These are phyloP conservation scores for Coniochaeta sp. DNA, from an alignment of 2,329 filamentous ascomycete species.

Conservation along the genomic window DNA sequence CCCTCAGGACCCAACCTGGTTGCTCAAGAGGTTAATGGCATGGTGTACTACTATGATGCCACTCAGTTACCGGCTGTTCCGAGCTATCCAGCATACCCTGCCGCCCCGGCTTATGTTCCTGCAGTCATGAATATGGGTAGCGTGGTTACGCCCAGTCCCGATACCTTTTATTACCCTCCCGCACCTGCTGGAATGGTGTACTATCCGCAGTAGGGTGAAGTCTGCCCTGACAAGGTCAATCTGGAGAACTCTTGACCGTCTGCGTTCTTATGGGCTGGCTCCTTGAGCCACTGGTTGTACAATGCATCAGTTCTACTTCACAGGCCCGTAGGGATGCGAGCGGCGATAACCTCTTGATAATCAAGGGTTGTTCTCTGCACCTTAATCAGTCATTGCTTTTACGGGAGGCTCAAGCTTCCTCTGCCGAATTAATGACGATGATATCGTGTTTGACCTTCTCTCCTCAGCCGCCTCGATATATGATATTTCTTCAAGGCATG, in stretches of 20 bases:
- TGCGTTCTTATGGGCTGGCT: not conserved
- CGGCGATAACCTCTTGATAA: not conserved
- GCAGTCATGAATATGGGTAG: slow-evolving; percentile 60
- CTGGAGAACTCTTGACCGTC: not conserved
- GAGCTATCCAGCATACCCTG: slow-evolving; percentile 38
- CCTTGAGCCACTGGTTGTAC: not conserved
- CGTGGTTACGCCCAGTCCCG: slow-evolving; percentile 65
- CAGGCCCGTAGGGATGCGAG: not conserved
- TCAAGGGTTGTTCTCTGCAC: not conserved
- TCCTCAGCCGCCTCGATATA: not conserved
- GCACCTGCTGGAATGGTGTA: slow-evolving; percentile 47
- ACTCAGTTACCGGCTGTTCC: slow-evolving; percentile 56
- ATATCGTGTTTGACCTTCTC: not conserved
- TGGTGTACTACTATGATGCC: slow-evolving; percentile 90
- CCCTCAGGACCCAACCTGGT: slow-evolving; percentile 51
- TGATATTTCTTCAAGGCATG: not conserved
- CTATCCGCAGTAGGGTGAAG: slow-evolving; percentile 45
- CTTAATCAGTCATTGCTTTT: not conserved
- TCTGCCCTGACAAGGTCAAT: too few species aligned
- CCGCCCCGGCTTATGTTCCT: slow-evolving; percentile 44
- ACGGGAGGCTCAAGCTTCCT: not conserved
- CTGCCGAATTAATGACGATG: not conserved
- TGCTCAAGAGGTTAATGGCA: slow-evolving; percentile 88
- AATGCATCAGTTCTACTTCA: not conserved
- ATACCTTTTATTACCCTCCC: slow-evolving; percentile 65